These are phyloP conservation scores for Starmerella apicola DNA, from an alignment of 805 yeast genomes.

Conservation along the genomic window DNA sequence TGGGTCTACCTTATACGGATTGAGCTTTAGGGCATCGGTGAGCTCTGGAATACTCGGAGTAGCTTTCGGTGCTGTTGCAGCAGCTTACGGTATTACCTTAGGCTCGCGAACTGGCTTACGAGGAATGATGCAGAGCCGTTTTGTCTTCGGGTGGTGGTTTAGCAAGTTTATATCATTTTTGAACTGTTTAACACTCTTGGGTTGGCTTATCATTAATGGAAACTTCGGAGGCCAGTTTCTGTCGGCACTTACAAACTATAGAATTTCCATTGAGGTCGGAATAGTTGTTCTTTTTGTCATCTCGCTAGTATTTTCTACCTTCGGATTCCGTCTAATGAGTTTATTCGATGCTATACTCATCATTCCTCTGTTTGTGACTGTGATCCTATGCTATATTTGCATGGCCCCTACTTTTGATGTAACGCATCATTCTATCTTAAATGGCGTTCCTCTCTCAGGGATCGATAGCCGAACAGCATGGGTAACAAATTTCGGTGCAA, in stretches of 20 bases:
- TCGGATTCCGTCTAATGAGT: constrained; percentile 64
- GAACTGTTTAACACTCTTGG: constrained; percentile 62
- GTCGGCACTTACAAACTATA: constrained; percentile 49
- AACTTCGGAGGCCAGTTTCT: constrained; percentile 82
- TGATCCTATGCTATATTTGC: constrained; percentile 51
- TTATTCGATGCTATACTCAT: constrained; percentile 57
- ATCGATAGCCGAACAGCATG: constrained; percentile 42
- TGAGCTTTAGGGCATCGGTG: constrained; percentile 55
- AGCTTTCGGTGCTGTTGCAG: constrained; percentile 57
- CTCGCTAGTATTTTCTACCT: constrained; percentile 55
- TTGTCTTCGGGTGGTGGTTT: constrained; percentile 74
- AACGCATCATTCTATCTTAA: constrained; percentile 26
- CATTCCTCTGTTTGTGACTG: constrained; percentile 55
- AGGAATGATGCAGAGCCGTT: constrained; percentile 75
- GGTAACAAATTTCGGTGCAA: constrained; percentile 57
- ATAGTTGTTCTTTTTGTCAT: constrained; percentile 55
- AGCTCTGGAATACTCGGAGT: constrained; percentile 52
- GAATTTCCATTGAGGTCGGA: constrained; percentile 60
- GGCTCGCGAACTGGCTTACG: constrained; percentile 87
- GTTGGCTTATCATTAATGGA: constrained; percentile 91
- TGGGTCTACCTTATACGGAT: constrained; percentile 58
- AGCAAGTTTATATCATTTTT: constrained; percentile 64
- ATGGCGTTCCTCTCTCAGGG: constrained; percentile 33
- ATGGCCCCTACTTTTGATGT: constrained; percentile 27
- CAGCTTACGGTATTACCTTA: constrained; percentile 74